phyloP scores from a whole-genome alignment of 345 rosid species.

The Erysimum cheiranthoides region DNA sequence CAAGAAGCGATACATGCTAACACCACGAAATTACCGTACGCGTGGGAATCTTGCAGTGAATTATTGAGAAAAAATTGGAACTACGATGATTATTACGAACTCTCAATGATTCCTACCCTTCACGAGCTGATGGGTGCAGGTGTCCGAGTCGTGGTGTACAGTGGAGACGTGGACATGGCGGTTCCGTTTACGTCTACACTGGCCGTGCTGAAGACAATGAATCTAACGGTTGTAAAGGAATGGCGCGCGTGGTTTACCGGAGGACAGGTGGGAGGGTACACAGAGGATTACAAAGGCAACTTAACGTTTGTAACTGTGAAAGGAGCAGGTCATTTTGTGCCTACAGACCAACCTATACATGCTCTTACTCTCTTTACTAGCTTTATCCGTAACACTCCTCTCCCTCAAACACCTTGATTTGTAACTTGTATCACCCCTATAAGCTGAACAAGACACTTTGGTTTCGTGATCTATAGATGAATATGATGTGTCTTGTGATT shows the following conservation, averaged over 20 bases:
- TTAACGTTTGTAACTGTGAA: slow-evolving; percentile 27
- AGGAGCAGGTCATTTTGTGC: slow-evolving; percentile 30
- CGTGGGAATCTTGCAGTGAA: slow-evolving; percentile 33
- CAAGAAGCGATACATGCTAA: slow-evolving; percentile 75
- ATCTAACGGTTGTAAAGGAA: slow-evolving; percentile 60
- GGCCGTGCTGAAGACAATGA: slow-evolving; percentile 58
- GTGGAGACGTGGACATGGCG: slow-evolving; percentile 79
- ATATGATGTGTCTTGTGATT: neutral
- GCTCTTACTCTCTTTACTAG: slow-evolving; percentile 26
- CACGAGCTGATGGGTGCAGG: slow-evolving; percentile 69
- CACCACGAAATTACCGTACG: slow-evolving; percentile 54
- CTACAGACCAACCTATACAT: slow-evolving; percentile 18
- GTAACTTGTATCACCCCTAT: neutral
- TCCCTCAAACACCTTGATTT: neutral
- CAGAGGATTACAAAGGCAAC: slow-evolving; percentile 25
- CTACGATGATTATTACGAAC: slow-evolving; percentile 48
- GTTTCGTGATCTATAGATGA: neutral
- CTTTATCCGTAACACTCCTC: slow-evolving; percentile 31
- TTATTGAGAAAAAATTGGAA: slow-evolving; percentile 40
- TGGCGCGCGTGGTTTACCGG: slow-evolving; percentile 84
- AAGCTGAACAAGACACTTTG: neutral
- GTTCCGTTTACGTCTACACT: slow-evolving; percentile 78
- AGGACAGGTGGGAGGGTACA: slow-evolving; percentile 48
- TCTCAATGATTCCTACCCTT: slow-evolving; percentile 66
- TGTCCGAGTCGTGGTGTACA: slow-evolving; percentile 63